Base-by-base conservation (phyloP, 345 rosid species). In the Linum trigynum region DNA sequence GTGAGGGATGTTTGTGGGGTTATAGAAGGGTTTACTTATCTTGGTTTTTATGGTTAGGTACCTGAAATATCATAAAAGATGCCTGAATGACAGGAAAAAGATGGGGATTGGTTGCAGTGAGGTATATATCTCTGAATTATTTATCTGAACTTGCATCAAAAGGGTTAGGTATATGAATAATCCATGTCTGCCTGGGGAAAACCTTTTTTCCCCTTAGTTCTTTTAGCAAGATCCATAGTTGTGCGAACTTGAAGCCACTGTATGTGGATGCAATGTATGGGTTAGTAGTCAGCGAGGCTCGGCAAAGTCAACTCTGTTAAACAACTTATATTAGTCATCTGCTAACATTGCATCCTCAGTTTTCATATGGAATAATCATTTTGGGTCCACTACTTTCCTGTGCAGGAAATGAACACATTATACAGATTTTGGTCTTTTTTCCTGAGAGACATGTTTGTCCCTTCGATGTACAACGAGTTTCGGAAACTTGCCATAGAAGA, bases 361-460 rank as follows among this genome's bases (percentile, higher is more conserved):
- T 23, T 23, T 23, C 32, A 23, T 23, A 23, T 23, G 32, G 32
- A 23, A 23, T 23, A 23, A 23, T 23, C 32, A 23, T 23, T 23
- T 23, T 23, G 32, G 32, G 32, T 23, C 32, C 32, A 23, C 32
- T 23, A 23, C 32, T 23, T 65, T 69, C 67, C 39, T 39, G 9
- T 83, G 81, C 90, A 94, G 99, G 99, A 90, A 82, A 94, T 94
- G 99, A 94, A 94, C 72, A 84, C 88, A 15, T 76, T 94, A 56
- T 94, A 88, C 74, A 80, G 97, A 64, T 94, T 90, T 75, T 94
- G 99, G 99, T 85, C 97, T 14, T 94, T 84, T 78, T 90, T 94
- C 78, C 94, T 94, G 56, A 82, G 99, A 78, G 85, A 85, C 38
- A 69, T 78, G 66, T 86, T 88, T 81, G 84, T 83, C 39, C 84